Evolutionary conservation across 2,329 filamentous ascomycete species (phyloP), one percentile per base, ranked within the genome.

Genomic region (Blastomyces gilchristii): DNA sequence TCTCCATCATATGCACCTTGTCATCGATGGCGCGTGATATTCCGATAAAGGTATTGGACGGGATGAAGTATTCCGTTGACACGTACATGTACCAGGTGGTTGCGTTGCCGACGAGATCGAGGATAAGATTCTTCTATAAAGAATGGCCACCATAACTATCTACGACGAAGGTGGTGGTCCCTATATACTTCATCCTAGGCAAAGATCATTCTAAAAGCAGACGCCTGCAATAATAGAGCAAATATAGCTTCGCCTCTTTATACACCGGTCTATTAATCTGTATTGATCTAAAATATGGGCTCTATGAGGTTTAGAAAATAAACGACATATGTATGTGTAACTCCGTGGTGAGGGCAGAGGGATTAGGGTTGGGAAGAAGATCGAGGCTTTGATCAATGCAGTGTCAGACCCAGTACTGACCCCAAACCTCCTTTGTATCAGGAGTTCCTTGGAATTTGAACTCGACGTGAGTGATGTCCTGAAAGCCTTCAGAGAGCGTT

Each of bases 361-460:
- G 28, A 28, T 28, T 28, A 28, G 28, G 28, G 39, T 41, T 6
- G n/a, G 12, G 45, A 49, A 25, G 45, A 49, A 49, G 9, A 22
- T 22, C 45, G 22, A 49, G 18, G 43, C 18, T 25, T 9, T 49
- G 28, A 60, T 39, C 8, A 22, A 14, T 28, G 3, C 31, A 22
- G 16, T 61, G 57, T 76, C 71, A 91, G 59, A 85, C 78, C 91
- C 91, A 97, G 71, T 90, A 92, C 69, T 83, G 84, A 5, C 80
- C 82, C 91, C 92, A 97, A 54, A 89, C 76, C 45, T 78, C 77
- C 70, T 85, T 86, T 67, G 91, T 86, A 43, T 87, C 84, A 60
- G 85, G 82, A 0, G 81, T 83, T 0, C 91, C 91, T 52, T 83
- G 79, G 71, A 94, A 93, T 72, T 80, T 71, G 70, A 99, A 99